Percentiles rank a stretch among this genome's conserved stretches.
Conservation (phyloP, 2,329 filamentous ascomycete genomes). For the Fusarium coicis region DNA sequence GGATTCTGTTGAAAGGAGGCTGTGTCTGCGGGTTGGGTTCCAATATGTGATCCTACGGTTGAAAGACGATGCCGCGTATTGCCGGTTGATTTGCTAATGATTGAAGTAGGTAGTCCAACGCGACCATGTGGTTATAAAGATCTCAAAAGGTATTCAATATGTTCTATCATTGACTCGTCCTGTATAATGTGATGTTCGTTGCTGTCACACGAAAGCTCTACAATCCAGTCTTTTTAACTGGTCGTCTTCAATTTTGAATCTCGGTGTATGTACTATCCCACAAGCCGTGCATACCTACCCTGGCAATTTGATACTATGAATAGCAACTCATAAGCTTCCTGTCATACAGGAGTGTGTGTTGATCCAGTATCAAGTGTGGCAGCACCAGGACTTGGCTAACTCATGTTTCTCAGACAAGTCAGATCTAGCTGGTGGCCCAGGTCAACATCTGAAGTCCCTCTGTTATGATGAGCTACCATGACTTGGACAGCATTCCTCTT, state of each 20-base stretch:
- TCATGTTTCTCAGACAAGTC: not conserved
- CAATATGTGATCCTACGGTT: slow-evolving; percentile 12
- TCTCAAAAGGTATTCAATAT: not conserved
- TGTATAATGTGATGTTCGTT: not conserved
- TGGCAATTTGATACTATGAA: slow-evolving; percentile 23
- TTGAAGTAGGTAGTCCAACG: not conserved
- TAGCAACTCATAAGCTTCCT: slow-evolving; percentile 31
- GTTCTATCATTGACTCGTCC: not conserved
- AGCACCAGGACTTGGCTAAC: not conserved
- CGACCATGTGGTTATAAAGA: not conserved
- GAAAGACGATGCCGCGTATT: not conserved
- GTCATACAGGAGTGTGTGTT: slow-evolving; percentile 25
- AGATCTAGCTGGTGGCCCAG: not conserved
- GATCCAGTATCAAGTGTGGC: slow-evolving; percentile 6
- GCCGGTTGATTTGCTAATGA: not conserved
- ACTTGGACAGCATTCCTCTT: not conserved
- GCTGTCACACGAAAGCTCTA: not conserved
- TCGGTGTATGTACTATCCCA: not conserved
- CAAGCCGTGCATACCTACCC: slow-evolving; percentile 19
- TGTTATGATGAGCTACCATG: not conserved
- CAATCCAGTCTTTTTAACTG: not conserved
- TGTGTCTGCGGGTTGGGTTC: slow-evolving; percentile 18
- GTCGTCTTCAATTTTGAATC: not conserved
- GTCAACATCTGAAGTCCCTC: not conserved
- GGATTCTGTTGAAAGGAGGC: slow-evolving; percentile 10